Evolutionary conservation across 192 early-diverging fungal genomes (phyloP).

Genomic region (Coemansia sp.): DNA sequence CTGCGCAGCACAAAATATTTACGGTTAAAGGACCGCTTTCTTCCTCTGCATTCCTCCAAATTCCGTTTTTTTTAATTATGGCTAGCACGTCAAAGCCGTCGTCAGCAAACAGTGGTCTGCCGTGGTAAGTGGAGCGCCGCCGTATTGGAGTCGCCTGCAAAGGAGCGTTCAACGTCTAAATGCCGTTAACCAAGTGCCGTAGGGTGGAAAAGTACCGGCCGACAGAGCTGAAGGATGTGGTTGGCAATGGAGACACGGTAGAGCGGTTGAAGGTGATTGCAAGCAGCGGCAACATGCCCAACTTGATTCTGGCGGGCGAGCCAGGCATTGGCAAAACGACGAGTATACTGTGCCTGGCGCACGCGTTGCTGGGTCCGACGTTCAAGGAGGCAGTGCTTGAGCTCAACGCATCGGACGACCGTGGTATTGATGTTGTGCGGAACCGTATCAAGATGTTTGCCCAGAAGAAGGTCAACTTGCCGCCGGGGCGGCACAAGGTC

Average conservation of each 20-base stretch:
- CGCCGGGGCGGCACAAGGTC: slow-evolving; percentile 77
- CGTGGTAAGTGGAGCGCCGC: no score
- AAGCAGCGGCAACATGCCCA: slow-evolving; percentile 89
- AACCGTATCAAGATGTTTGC: slow-evolving; percentile 98
- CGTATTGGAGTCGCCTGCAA: no score
- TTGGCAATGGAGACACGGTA: slow-evolving; percentile 92
- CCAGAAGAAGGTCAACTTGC: slow-evolving; percentile 94
- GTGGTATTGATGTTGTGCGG: slow-evolving; percentile 91
- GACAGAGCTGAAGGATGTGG: slow-evolving; percentile 74
- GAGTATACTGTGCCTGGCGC: slow-evolving; percentile 86
- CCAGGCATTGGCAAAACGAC: slow-evolving; percentile 99
- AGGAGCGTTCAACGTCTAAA: no score
- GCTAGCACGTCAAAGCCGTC: no score
- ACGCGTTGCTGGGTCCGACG: slow-evolving; percentile 75
- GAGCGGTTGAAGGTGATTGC: slow-evolving; percentile 79
- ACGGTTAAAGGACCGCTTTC: no score
- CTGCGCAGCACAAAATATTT: no score
- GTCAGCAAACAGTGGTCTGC: no score
- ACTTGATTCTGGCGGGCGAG: slow-evolving; percentile 83
- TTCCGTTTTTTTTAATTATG: no score
- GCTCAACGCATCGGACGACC: slow-evolving; percentile 97
- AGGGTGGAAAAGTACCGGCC: slow-evolving; percentile 94
- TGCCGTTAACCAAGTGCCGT: no score
- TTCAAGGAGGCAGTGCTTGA: slow-evolving; percentile 94
- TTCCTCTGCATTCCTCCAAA: no score